Percentiles rank a stretch among this genome's conserved stretches.
These are phyloP conservation scores for Cylindrotheca fusiformis DNA, from an alignment of 108 stramenopile genomes.

Conservation along the genomic window DNA sequence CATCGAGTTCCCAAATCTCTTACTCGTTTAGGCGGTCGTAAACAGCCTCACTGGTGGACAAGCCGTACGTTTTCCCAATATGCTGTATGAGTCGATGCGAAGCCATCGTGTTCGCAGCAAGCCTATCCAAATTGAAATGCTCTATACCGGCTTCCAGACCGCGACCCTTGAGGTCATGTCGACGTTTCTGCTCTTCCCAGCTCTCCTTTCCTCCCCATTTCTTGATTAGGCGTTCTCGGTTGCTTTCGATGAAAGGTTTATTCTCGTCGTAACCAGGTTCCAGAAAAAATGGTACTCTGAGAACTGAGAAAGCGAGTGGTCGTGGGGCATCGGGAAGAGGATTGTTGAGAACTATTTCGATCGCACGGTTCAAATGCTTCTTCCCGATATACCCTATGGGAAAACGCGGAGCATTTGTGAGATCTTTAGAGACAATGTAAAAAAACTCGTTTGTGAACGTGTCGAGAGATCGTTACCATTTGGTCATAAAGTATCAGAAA, in stretches of 20 bases:
- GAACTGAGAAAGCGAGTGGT: constrained; percentile 63
- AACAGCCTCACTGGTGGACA: constrained; percentile 63
- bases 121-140: constrained; percentile 83
- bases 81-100: constrained; percentile 82
- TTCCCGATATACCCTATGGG: constrained; percentile 71
- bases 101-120: constrained; percentile 83
- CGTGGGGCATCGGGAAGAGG: constrained; percentile 40
- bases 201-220: constrained; percentile 83
- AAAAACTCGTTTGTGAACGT: not conserved
- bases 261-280: constrained; percentile 78
- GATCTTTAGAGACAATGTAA: constrained; percentile 1
- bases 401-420: constrained; percentile 11
- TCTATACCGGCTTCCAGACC: constrained; percentile 77
- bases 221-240: constrained; percentile 68
- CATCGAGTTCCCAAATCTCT: too few species aligned
- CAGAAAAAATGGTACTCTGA: constrained; percentile 85
- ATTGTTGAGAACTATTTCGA: constrained; percentile 52
- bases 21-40: constrained; percentile 77
- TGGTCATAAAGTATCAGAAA: constrained; percentile 85
- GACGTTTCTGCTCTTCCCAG: constrained; percentile 72
- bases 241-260: constrained; percentile 70
- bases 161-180: constrained; percentile 78
- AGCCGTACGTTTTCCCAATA: constrained; percentile 72
- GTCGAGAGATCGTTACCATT: constrained; percentile 16
- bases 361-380: constrained; percentile 73